Conservation (phyloP, 2,329 filamentous ascomycete species). For the Colletotrichum australisinense region DNA sequence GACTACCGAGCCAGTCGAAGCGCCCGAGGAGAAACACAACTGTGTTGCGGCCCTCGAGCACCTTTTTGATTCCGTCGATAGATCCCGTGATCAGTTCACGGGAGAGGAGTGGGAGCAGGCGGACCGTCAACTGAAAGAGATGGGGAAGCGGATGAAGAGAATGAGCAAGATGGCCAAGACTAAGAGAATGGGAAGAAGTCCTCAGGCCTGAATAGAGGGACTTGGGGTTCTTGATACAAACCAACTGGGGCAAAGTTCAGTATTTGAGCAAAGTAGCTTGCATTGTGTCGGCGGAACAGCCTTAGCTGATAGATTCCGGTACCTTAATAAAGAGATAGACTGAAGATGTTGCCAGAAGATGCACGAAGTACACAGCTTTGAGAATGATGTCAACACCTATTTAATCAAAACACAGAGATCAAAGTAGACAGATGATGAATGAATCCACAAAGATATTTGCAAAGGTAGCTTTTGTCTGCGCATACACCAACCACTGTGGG, state of each 20-base stretch:
- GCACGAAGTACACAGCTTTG: too few relatives aligned
- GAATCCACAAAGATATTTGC: too few relatives aligned
- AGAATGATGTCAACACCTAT: too few relatives aligned
- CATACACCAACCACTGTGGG: not conserved
- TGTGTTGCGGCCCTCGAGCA: not conserved
- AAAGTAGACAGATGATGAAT: too few relatives aligned
- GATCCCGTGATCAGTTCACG: not conserved
- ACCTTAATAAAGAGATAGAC: too few relatives aligned
- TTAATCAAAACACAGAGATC: too few relatives aligned
- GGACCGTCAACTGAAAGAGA: not conserved
- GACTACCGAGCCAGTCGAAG: not conserved
- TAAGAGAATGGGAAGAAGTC: slow-evolving; percentile 4
- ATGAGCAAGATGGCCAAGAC: slow-evolving; percentile 12
- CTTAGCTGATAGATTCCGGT: too few relatives aligned
- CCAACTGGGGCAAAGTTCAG: not conserved
- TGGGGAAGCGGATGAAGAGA: not conserved
- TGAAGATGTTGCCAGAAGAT: too few relatives aligned
- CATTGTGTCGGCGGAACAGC: too few relatives aligned
- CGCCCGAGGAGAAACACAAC: not conserved
- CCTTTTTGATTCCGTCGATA: not conserved
- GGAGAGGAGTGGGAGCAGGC: not conserved
- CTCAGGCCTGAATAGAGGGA: not conserved
- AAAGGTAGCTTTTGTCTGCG: not conserved
- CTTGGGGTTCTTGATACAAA: not conserved
- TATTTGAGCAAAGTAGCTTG: too few relatives aligned